Percentiles rank a stretch among this genome's conserved stretches.
Conservation (phyloP, 345 rosid genomes). For the Corchorus olitorius region DNA sequence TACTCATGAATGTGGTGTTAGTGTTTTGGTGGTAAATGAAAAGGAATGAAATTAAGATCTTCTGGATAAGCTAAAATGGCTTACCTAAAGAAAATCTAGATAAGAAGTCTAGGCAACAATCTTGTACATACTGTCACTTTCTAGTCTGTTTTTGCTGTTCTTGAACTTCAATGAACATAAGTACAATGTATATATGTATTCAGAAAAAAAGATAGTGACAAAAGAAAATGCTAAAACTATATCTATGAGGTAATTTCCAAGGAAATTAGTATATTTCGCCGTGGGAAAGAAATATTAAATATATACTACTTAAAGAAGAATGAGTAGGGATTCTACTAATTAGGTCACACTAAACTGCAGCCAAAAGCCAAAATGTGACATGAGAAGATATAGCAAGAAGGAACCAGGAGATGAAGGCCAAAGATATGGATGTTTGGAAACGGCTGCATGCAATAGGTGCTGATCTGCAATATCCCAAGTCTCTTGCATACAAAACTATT, state of each 20-base stretch:
- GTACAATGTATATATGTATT: not conserved
- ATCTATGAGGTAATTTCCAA: not conserved
- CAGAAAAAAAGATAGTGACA: not conserved
- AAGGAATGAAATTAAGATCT: not conserved
- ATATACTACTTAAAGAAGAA: not conserved
- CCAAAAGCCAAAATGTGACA: conserved; percentile 86
- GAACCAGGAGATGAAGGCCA: conserved; percentile 75
- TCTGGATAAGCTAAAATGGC: not conserved
- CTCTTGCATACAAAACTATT: conserved; percentile 67
- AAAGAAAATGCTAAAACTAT: not conserved
- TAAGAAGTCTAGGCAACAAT: not conserved
- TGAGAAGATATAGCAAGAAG: conserved; percentile 78
- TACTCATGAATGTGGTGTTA: not conserved
- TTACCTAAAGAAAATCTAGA: not conserved
- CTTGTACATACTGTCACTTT: not conserved
- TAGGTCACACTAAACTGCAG: conserved; percentile 58
- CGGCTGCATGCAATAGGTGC: conserved; percentile 43
- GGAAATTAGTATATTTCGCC: not conserved
- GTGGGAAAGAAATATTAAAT: not conserved
- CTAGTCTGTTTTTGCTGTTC: not conserved
- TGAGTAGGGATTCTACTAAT: not conserved
- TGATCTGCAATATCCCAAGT: conserved; percentile 57
- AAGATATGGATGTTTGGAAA: conserved; percentile 60
- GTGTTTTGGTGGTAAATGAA: too few relatives aligned
- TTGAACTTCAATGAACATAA: not conserved